Evolutionary conservation across 2,329 filamentous ascomycete genomes (phyloP), one percentile per base, ranked within the genome.

Genomic region (Alternaria novae-zelandiae): DNA sequence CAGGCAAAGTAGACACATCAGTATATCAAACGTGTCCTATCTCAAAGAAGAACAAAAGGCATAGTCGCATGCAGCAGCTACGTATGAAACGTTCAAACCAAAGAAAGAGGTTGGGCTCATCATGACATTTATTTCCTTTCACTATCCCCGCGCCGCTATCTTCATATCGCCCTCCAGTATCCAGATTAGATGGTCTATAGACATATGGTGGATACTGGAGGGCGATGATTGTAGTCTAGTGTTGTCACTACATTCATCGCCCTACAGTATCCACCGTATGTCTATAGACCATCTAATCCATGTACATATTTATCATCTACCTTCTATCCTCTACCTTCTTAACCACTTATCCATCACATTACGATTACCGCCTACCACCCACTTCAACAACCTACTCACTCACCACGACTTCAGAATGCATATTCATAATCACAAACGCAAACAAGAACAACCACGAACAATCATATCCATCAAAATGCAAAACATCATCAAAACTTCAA

Each of bases 351-450:
- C 32, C 32, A 36, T 7, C 32, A 36, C 32, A 36, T 36, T 36
- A 36, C 32, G 7, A 36, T 36, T n/a, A 36, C 15, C 32, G 7
- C 3, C 32, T 36, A 4, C 15, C 1, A 36, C 15, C 32, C 15
- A n/a, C 32, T 36, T 1, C 32, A 3, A n/a, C 32, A 0, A 36
- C 32, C 0, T 9, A 9, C 0, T 36, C 32, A 9, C 0, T 32
- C 30, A 15, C 13, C 32, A n/a, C 15, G 8, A 36, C 15, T 9
- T 36, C 32, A 9, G n/a, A n/a, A 36, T 36, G 32, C 32, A 36
- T 2, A n/a, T 5, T n/a, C 15, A n/a, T 7, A 36, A 36, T 9
- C 32, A 36, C 15, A 36, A 36, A 3, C 8, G n/a, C 0, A 10
- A n/a, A 36, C 15, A 36, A 36, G 4, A n/a, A 10, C 1, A 10